Conservation (phyloP, 2,329 filamentous ascomycete genomes). For the Sclerotinia sclerotiorum region DNA sequence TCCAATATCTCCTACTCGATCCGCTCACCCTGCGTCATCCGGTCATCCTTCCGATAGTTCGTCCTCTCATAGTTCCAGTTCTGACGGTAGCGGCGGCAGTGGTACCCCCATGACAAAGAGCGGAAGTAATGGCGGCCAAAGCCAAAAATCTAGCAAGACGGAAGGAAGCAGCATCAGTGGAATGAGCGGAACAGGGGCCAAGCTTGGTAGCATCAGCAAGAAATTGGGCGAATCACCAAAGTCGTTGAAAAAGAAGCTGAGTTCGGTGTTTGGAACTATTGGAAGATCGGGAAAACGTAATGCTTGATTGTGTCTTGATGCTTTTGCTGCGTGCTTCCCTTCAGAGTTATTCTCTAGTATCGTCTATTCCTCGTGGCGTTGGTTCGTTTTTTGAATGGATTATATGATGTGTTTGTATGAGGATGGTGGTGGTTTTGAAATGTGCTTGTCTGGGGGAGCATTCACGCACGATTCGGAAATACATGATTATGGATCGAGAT, state of each 20-base stretch:
- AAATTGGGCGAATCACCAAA: constrained; percentile 9
- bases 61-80: background rate
- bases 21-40: background rate
- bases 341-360: background rate
- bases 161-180: background rate
- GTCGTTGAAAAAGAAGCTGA: constrained; percentile 20
- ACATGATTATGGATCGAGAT: background rate
- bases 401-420: background rate
- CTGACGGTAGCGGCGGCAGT: background rate
- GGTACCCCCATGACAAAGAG: background rate
- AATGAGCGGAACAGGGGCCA: background rate
- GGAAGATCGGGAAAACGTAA: constrained; percentile 5
- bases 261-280: constrained; percentile 19
- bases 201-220: constrained; percentile 1
- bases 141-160: background rate
- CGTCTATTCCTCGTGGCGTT: background rate
- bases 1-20: background rate
- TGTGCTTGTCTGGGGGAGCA: background rate
- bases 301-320: background rate
- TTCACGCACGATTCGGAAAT: background rate
- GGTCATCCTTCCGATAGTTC: background rate
- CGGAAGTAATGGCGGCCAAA: background rate
- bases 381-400: too few species aligned
- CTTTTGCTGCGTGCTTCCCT: background rate
- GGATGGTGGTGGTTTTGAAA: background rate